These are phyloP conservation scores for Penicillium rolfsii DNA, from an alignment of 2,329 filamentous ascomycete species.

Conservation along the genomic window DNA sequence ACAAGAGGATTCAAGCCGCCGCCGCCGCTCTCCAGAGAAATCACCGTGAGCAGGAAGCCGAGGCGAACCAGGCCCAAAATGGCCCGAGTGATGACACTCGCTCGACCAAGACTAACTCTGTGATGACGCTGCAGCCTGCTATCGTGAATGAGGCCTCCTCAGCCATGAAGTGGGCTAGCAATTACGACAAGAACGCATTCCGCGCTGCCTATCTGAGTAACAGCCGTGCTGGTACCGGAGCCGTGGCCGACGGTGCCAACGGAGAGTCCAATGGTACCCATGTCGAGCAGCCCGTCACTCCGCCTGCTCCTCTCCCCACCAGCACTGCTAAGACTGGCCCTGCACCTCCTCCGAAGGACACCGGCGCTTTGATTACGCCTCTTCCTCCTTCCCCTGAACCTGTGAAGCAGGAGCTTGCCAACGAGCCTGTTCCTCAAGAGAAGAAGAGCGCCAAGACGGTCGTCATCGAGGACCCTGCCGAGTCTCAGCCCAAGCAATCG, in stretches of 20 bases:
- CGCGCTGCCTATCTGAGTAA: slow-evolving; percentile 84
- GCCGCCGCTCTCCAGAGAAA: slow-evolving; percentile 79
- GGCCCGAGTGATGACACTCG: slow-evolving; percentile 61
- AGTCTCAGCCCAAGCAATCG: slow-evolving; percentile 40
- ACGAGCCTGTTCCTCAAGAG: slow-evolving; percentile 20
- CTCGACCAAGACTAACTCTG: slow-evolving; percentile 78
- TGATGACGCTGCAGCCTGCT: slow-evolving; percentile 82
- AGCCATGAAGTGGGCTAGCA: slow-evolving; percentile 95
- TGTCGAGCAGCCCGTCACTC: slow-evolving; percentile 40
- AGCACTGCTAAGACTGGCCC: slow-evolving; percentile 36
- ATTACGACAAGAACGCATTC: slow-evolving; percentile 88
- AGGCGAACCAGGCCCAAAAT: slow-evolving; percentile 51
- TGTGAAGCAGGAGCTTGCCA: slow-evolving; percentile 27
- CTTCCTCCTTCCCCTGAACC: slow-evolving; percentile 34
- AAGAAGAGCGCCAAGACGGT: slow-evolving; percentile 26
- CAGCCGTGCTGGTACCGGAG: slow-evolving; percentile 69
- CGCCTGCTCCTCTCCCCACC: slow-evolving; percentile 28
- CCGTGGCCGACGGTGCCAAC: slow-evolving; percentile 51
- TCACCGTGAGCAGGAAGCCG: slow-evolving; percentile 62
- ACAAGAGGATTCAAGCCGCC: slow-evolving; percentile 89
- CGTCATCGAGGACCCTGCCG: slow-evolving; percentile 28
- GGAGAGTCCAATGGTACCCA: slow-evolving; percentile 19
- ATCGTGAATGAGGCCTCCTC: slow-evolving; percentile 86
- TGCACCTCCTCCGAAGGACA: slow-evolving; percentile 38
- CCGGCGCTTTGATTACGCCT: slow-evolving; percentile 25